phyloP scores from a whole-genome alignment of 352 stramenopile genomes.

The Peronospora tabacina region DNA sequence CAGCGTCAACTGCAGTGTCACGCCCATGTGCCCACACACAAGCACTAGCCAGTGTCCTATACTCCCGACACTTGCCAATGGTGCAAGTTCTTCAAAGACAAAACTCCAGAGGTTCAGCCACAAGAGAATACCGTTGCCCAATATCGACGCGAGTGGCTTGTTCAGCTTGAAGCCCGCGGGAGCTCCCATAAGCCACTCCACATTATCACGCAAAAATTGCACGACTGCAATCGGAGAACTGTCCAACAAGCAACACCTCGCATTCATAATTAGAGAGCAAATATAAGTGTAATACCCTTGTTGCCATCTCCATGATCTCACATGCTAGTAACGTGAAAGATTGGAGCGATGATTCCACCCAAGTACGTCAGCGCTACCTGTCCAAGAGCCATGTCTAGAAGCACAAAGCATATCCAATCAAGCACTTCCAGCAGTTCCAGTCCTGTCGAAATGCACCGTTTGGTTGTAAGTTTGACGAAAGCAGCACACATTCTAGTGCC shows the following conservation, averaged over 20 bases:
- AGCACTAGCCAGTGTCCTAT: slow-evolving; percentile 11
- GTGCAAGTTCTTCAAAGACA: slow-evolving; percentile 27
- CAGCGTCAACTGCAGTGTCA: slow-evolving; percentile 67
- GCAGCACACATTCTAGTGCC: background rate
- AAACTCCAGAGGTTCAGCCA: slow-evolving; percentile 76
- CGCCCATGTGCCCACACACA: slow-evolving; percentile 30
- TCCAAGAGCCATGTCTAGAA: slow-evolving; percentile 29
- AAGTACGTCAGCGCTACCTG: slow-evolving; percentile 15
- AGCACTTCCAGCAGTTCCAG: slow-evolving; percentile 23
- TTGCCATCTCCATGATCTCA: slow-evolving; percentile 4
- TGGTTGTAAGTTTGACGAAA: background rate
- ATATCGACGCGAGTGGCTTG: slow-evolving; percentile 74
- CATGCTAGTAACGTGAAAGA: slow-evolving; percentile 11
- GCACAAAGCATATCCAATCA: slow-evolving; percentile 30
- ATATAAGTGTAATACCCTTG: background rate
- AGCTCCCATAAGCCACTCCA: slow-evolving; percentile 68
- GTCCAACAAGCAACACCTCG: slow-evolving; percentile 1
- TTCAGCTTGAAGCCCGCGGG: slow-evolving; percentile 87
- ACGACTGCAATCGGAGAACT: slow-evolving; percentile 35
- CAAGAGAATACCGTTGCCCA: slow-evolving; percentile 77
- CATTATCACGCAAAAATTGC: slow-evolving; percentile 40
- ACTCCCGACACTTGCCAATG: background rate
- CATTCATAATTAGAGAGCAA: background rate
- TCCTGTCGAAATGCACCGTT: slow-evolving; percentile 13
- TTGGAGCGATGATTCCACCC: slow-evolving; percentile 4